These are phyloP conservation scores for Tolypocladium pustulatum DNA, from an alignment of 2,329 filamentous ascomycete species.

Conservation along the genomic window DNA sequence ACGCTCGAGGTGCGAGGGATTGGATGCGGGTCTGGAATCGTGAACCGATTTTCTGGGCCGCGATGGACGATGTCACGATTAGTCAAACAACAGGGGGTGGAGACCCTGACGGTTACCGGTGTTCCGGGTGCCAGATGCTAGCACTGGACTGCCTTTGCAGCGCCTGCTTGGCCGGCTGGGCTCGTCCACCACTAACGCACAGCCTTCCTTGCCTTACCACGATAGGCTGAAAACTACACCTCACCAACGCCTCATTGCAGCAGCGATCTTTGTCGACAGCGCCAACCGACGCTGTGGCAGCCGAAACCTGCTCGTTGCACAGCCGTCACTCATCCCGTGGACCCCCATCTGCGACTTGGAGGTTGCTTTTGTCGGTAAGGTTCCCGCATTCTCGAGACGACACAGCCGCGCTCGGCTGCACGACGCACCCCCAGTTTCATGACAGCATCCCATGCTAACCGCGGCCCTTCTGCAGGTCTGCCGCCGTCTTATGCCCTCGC, in stretches of 20 bases:
- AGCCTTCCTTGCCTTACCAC: background rate
- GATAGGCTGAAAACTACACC: conserved; percentile 2
- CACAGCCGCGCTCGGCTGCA: background rate
- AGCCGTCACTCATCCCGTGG: background rate
- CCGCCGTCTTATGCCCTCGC: background rate
- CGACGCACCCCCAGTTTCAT: background rate
- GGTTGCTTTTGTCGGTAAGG: background rate
- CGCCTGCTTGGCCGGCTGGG: background rate
- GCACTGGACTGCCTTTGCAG: background rate
- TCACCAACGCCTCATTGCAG: background rate
- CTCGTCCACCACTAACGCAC: conserved; percentile 1
- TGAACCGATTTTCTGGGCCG: background rate
- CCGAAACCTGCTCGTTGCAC: background rate
- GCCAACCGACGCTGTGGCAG: background rate
- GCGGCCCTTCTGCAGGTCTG: background rate
- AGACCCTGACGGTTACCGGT: background rate
- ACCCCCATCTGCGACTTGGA: background rate
- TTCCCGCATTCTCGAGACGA: background rate
- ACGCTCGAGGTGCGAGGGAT: background rate
- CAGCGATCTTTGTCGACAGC: background rate
- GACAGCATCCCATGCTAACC: background rate
- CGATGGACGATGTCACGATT: conserved; percentile 1
- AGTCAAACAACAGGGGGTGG: background rate
- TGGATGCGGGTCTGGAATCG: background rate
- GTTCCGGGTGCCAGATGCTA: background rate